Percentiles rank a stretch among this genome's conserved stretches.
phyloP scores from a whole-genome alignment of 768 basidiomycete species.

The Suillus decipiens region DNA sequence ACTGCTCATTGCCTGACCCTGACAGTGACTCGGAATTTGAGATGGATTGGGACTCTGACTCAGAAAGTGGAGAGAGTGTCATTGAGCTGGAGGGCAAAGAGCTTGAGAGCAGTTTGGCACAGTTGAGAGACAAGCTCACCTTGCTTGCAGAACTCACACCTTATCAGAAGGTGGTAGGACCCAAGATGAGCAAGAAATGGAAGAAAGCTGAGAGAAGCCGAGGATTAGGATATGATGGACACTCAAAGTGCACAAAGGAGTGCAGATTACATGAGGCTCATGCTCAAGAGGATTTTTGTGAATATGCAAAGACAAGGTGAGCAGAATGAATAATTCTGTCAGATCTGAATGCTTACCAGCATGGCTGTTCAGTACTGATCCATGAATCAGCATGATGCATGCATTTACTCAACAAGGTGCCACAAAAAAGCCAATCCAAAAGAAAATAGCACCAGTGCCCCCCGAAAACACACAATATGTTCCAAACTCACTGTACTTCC shows the following conservation, averaged over 20 bases:
- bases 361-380: neutral
- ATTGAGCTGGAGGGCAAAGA: neutral
- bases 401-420: neutral
- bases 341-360: neutral
- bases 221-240: slow-evolving; percentile 1
- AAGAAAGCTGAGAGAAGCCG: neutral
- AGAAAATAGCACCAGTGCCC: slow-evolving; percentile 1
- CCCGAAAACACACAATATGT: neutral
- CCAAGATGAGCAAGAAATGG: neutral
- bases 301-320: slow-evolving; percentile 2
- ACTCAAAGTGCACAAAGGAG: neutral
- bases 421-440: neutral
- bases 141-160: neutral
- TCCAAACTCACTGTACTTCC: neutral
- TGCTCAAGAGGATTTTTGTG: neutral
- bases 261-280: neutral
- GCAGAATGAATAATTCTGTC: neutral
- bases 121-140: neutral
- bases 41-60: neutral
- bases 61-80: neutral
- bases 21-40: neutral
- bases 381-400: neutral
- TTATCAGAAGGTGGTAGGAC: slow-evolving; percentile 2
- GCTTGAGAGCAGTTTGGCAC: neutral
- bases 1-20: neutral